These are phyloP conservation scores for Alloteropsis angusta DNA, from an alignment of 202 grass and related monocot species.

Conservation along the genomic window DNA sequence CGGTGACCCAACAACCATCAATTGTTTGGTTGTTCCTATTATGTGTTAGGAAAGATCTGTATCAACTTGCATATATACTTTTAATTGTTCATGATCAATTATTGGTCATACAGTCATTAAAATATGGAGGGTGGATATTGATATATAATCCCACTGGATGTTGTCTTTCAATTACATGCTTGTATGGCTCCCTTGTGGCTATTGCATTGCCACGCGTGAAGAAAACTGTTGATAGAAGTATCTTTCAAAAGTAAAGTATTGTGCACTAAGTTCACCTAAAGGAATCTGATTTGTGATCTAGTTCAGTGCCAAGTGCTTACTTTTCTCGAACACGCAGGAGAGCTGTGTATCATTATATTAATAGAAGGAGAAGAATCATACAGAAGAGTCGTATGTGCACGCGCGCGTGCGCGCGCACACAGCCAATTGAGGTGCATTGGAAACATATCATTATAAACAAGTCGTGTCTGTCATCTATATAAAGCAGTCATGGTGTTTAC, in stretches of 20 bases:
- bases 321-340: no score
- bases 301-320: constrained; percentile 10
- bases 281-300: neutral
- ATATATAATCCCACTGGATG: constrained; percentile 7
- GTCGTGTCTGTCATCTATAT: neutral
- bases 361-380: no score
- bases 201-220: neutral
- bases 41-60: neutral
- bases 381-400: no score
- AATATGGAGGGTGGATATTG: constrained; percentile 21
- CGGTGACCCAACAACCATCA: neutral
- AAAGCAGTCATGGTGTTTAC: neutral
- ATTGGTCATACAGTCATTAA: neutral
- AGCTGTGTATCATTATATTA: neutral
- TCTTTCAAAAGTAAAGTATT: constrained; percentile 4
- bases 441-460: neutral
- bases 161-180: neutral
- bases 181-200: neutral
- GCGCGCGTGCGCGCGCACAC: no score
- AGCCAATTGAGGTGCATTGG: no score
- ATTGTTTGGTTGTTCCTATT: neutral
- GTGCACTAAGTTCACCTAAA: neutral
- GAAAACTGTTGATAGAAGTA: neutral
- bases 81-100: constrained; percentile 10
- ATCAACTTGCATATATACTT: neutral